phyloP scores from a whole-genome alignment of 768 basidiomycete species.

The Lentinula detonsa region DNA sequence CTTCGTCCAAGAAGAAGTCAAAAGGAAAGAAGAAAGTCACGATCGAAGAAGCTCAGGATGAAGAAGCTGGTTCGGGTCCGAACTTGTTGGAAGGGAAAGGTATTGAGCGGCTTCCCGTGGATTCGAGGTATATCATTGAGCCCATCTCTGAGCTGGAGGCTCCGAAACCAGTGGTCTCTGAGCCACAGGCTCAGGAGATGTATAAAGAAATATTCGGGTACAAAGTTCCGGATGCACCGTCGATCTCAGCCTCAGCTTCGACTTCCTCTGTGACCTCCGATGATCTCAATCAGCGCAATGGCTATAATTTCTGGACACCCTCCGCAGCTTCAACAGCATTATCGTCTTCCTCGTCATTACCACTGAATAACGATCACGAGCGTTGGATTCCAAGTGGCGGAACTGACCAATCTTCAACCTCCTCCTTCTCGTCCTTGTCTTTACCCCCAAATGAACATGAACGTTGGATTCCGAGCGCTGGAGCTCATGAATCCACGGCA shows the following conservation, averaged over 20 bases:
- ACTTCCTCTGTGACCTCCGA: not conserved
- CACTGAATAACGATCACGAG: not conserved
- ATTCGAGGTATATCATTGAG: slow-evolving; percentile 6
- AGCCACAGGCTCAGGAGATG: slow-evolving; percentile 3
- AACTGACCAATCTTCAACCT: not conserved
- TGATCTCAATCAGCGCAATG: not conserved
- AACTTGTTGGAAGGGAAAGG: not conserved
- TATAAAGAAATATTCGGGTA: not conserved
- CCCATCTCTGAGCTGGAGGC: not conserved
- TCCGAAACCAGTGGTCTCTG: slow-evolving; percentile 1
- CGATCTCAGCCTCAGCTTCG: not conserved
- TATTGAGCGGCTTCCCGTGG: not conserved
- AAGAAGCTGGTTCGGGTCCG: not conserved
- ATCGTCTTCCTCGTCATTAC: not conserved
- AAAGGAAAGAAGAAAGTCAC: slow-evolving; percentile 8
- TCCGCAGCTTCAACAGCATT: not conserved
- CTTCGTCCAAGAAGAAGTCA: slow-evolving; percentile 5
- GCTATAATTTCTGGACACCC: not conserved
- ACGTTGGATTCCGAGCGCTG: not conserved
- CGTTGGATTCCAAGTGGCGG: not conserved
- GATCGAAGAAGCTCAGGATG: slow-evolving; percentile 5
- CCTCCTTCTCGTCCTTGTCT: not conserved
- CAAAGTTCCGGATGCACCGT: not conserved
- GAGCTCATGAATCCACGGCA: not conserved
- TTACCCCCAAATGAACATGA: not conserved